Percentiles rank a stretch among this genome's conserved stretches.
Conservation (phyloP, 305 asterid species). For the Fraxinus platypoda region DNA sequence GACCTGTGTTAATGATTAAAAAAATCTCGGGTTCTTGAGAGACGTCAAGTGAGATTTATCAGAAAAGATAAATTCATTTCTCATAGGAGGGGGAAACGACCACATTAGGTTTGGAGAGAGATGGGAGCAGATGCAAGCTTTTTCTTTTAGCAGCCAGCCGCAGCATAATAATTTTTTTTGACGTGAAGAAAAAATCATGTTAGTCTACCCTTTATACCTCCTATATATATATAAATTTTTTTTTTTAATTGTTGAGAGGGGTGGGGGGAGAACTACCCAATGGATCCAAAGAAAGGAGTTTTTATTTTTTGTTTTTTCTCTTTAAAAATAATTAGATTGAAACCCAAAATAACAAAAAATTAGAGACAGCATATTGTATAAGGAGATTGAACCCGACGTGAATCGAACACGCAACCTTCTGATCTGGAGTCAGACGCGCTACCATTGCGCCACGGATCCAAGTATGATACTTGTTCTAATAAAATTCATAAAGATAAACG, state of each 20-base stretch:
- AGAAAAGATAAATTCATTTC: neutral
- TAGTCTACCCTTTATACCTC: too few species aligned
- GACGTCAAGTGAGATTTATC: neutral
- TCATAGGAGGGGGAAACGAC: neutral
- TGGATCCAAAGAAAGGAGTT: neutral
- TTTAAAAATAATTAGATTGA: too few species aligned
- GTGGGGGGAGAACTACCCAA: neutral
- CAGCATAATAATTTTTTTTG: neutral
- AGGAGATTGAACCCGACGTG: constrained; percentile 46
- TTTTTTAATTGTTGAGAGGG: neutral
- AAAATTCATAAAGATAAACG: neutral
- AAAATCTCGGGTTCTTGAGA: neutral
- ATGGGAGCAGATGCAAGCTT: neutral
- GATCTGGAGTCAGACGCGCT: constrained; percentile 99
- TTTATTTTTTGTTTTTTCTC: too few species aligned
- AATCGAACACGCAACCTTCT: constrained; percentile 99
- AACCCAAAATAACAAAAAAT: too few species aligned
- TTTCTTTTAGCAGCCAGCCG: too few species aligned
- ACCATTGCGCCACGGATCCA: constrained; percentile 76
- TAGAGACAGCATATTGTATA: too few species aligned
- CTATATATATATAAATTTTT: too few species aligned
- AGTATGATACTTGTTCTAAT: neutral
- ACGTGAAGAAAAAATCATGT: too few species aligned
- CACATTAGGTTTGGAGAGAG: neutral
- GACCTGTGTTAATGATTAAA: neutral